These are phyloP conservation scores for Cryptosporidium viatorum DNA, from an alignment of 169 alveolate genomes.

Conservation along the genomic window DNA sequence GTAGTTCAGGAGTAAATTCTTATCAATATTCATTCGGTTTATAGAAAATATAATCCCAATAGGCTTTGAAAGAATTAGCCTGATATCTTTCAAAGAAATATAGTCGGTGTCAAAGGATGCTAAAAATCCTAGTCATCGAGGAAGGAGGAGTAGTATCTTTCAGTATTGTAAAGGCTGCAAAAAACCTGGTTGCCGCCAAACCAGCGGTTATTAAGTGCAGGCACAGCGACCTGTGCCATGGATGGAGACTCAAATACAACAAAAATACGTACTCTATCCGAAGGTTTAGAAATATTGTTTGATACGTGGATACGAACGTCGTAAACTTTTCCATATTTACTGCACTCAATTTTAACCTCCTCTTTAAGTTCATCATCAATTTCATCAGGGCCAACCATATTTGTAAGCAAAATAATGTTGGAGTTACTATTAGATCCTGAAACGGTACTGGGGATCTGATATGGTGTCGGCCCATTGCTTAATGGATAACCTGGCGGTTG, in stretches of 20 bases:
- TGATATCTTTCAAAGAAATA: constrained; percentile 37
- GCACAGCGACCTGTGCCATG: constrained; percentile 78
- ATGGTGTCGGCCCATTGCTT: constrained; percentile 1
- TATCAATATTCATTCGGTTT: constrained; percentile 39
- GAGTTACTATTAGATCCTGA: constrained; percentile 24
- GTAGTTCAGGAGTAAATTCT: constrained; percentile 33
- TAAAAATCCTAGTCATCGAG: constrained; percentile 46
- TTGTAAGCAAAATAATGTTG: constrained; percentile 68
- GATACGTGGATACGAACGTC: constrained; percentile 76
- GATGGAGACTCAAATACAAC: constrained; percentile 74
- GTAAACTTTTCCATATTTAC: constrained; percentile 76
- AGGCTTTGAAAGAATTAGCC: constrained; percentile 50
- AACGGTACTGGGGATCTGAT: constrained; percentile 21
- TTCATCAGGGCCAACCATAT: constrained; percentile 80
- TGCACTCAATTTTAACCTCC: constrained; percentile 78
- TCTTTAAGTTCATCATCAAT: constrained; percentile 78
- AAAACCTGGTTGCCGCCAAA: constrained; percentile 80
- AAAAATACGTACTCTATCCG: constrained; percentile 76
- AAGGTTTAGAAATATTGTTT: constrained; percentile 44
- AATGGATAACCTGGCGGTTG: constrained; percentile 70
- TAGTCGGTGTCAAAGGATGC: constrained; percentile 11
- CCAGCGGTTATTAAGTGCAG: constrained; percentile 80
- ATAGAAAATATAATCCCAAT: constrained; percentile 28
- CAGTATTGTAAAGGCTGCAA: constrained; percentile 74
- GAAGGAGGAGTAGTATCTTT: constrained; percentile 71